Base-by-base conservation (phyloP, 257 asterid species). In the Jasminum sambac region DNA sequence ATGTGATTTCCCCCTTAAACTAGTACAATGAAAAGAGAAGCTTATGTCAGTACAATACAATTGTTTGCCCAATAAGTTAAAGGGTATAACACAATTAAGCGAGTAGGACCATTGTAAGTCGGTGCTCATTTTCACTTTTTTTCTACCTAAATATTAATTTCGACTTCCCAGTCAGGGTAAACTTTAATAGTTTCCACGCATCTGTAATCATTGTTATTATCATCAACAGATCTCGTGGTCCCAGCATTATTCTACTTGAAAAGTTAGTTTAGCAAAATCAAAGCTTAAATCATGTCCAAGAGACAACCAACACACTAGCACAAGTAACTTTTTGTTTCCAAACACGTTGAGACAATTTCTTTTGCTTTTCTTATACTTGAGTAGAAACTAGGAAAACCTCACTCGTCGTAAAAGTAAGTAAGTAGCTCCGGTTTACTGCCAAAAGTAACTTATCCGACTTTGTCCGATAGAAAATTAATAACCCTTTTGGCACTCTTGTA, bases 1-100 rank as follows among this genome's bases (percentile, higher is more conserved):
- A 94, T 23, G 96, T 80, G 68, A 94, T 82, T 79, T 94, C 99
- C 78, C 96, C 92, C 83, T 87, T 89, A 70, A 84, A 64, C 99
- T 94, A 82, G 73, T 70, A 78, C 72, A 69, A 77, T 64, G 52
- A 70, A 77, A 55, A 19, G 58, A 55, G 40, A 74, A 63, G 23
- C 19, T 64, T 40, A 24, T 38, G 60, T 39, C 46, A 69, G 74
- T 50, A 50, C 26, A 8, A 50, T 5, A 50, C 5, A 8, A 8
- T 50, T 50, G 24, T 50, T 50, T 50, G 17, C 58, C 58, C 58
- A 8, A 48, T 48, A 6, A 48, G 11, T 48, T 48, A 11, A 6
- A 50, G 11, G n/a, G 25, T 50, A 17, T 50, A n/a, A 50, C 8
- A 17, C 25, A 50, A 50, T n/a, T 8, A n/a, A 50, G 25, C 19